A percentile compares a stretch with the other conserved stretches of the same genome.
phyloP scores from a whole-genome alignment of 148 eudicot genomes.

The Silene latifolia region DNA sequence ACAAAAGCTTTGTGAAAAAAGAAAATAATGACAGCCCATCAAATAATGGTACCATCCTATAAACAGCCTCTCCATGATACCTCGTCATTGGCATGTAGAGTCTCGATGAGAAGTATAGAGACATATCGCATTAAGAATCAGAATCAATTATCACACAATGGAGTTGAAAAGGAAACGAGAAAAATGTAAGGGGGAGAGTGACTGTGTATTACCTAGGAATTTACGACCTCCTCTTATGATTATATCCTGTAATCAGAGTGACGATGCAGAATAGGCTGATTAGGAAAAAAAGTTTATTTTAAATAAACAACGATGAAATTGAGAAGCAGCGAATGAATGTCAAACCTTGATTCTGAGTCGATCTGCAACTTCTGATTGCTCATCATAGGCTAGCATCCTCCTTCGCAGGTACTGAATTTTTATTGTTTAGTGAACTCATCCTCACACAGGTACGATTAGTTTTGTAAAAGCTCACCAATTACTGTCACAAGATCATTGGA shows the following conservation, averaged over 20 bases:
- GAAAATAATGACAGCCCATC: background rate
- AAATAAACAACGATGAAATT: background rate
- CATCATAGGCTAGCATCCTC: background rate
- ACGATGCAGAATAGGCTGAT: constrained; percentile 19
- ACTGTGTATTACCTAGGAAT: constrained; percentile 62
- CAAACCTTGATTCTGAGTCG: no score
- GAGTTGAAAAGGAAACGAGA: no score
- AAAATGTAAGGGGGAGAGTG: background rate
- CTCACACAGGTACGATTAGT: constrained; percentile 6
- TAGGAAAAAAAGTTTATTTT: constrained; percentile 1
- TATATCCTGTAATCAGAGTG: constrained; percentile 51
- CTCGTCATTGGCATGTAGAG: background rate
- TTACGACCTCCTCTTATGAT: constrained; percentile 79
- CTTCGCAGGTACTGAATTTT: background rate
- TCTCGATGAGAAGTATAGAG: background rate
- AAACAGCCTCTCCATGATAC: background rate
- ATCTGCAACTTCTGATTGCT: no score
- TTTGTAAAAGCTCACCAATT: constrained; percentile 54
- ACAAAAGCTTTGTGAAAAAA: background rate
- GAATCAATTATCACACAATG: constrained; percentile 7
- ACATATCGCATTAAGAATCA: background rate
- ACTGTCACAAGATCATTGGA: constrained; percentile 81
- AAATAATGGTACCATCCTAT: background rate
- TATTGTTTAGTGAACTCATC: background rate
- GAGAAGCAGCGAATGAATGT: no score